Conservation (phyloP, 2,329 filamentous ascomycete genomes). For the Stagonosporopsis tanaceti region DNA sequence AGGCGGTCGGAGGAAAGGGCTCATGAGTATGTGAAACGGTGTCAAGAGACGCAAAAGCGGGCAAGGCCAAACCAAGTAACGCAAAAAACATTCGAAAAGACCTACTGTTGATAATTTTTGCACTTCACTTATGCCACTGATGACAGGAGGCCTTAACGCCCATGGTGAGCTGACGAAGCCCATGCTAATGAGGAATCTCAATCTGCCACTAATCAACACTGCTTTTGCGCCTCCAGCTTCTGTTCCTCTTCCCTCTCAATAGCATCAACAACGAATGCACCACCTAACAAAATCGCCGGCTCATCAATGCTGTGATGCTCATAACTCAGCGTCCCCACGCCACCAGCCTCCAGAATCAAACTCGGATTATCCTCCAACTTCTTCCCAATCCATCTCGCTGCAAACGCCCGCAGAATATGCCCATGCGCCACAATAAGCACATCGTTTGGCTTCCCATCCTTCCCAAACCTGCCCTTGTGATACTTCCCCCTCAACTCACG, state of each 20-base stretch:
- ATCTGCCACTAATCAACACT: neutral
- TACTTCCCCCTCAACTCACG: constrained; percentile 69
- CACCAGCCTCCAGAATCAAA: constrained; percentile 77
- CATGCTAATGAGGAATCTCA: neutral
- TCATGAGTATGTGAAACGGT: neutral
- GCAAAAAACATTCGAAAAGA: neutral
- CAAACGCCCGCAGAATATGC: constrained; percentile 86
- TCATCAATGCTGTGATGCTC: constrained; percentile 60
- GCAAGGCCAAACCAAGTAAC: constrained; percentile 4
- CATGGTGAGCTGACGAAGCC: neutral
- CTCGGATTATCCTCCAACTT: constrained; percentile 76
- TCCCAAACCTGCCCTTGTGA: constrained; percentile 56
- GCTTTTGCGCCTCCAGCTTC: constrained; percentile 20
- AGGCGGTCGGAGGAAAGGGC: neutral
- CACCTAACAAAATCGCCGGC: constrained; percentile 60
- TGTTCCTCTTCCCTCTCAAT: constrained; percentile 51
- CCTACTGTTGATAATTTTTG: neutral
- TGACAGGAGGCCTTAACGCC: neutral
- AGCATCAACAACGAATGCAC: constrained; percentile 60
- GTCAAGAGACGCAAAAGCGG: neutral
- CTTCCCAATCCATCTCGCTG: constrained; percentile 83
- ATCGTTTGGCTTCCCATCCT: constrained; percentile 63
- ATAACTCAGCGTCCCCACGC: constrained; percentile 61
- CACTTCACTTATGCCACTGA: too few relatives aligned
- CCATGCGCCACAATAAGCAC: constrained; percentile 87